These are phyloP conservation scores for Lichina pygmaea DNA, from an alignment of 495 filamentous ascomycete species.

Conservation along the genomic window DNA sequence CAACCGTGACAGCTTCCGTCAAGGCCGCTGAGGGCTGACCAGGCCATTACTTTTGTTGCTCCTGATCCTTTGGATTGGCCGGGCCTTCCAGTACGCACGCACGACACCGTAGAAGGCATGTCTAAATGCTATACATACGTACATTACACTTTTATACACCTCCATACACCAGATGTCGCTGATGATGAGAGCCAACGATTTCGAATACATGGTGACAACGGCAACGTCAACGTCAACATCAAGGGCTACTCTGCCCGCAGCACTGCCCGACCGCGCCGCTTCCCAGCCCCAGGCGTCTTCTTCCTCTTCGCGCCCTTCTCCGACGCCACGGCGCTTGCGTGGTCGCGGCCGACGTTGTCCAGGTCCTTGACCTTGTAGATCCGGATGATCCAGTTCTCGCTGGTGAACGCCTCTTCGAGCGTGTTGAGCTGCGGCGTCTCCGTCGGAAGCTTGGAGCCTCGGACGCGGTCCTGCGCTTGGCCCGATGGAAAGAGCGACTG, in stretches of 20 bases:
- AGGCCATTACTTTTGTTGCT: too few relatives aligned
- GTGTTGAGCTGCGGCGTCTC: slow-evolving; percentile 68
- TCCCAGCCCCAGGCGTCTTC: slow-evolving; percentile 27
- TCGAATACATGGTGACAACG: too few relatives aligned
- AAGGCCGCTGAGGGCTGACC: too few relatives aligned
- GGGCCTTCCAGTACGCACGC: too few relatives aligned
- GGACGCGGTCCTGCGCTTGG: slow-evolving; percentile 78
- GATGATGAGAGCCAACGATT: too few relatives aligned
- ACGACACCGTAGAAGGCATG: too few relatives aligned
- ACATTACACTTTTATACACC: too few relatives aligned
- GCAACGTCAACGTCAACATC: too few relatives aligned
- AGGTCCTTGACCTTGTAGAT: slow-evolving; percentile 99
- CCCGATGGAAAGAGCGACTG: slow-evolving; percentile 73
- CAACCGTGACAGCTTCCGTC: too few relatives aligned
- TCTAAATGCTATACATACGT: too few relatives aligned
- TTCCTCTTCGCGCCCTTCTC: slow-evolving; percentile 89
- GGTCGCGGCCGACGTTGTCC: slow-evolving; percentile 83
- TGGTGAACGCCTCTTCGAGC: slow-evolving; percentile 91
- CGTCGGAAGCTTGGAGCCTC: slow-evolving; percentile 52
- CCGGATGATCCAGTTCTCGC: slow-evolving; percentile 99
- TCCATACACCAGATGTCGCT: too few relatives aligned
- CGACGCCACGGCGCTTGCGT: slow-evolving; percentile 60
- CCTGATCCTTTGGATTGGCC: too few relatives aligned
- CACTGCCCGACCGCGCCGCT: slow-evolving; percentile 52
- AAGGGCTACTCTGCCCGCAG: slow-evolving; percentile 50